Conservation (phyloP, 208 protist species). For the Porcisia hertigi region DNA sequence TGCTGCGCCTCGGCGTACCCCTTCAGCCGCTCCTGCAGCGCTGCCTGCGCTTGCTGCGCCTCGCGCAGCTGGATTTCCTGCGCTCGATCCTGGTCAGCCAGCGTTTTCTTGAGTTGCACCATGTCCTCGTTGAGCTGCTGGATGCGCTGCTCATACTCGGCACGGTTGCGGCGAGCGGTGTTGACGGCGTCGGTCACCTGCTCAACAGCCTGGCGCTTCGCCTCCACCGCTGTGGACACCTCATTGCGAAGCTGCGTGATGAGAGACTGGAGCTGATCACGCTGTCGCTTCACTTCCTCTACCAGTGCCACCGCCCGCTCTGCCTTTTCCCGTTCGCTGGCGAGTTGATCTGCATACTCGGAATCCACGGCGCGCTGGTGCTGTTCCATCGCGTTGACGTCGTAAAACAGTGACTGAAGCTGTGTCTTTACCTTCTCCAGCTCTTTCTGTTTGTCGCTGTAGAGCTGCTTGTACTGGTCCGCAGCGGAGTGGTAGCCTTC, state of each 20-base stretch:
- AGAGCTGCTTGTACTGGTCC: constrained; percentile 52
- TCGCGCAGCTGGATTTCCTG: constrained; percentile 39
- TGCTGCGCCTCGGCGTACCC: constrained; percentile 29
- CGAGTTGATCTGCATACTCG: constrained; percentile 29
- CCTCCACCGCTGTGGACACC: constrained; percentile 25
- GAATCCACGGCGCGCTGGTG: constrained; percentile 33
- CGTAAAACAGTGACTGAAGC: constrained; percentile 34
- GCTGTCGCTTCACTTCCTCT: constrained; percentile 52
- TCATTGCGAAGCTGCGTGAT: constrained; percentile 49
- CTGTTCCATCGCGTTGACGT: constrained; percentile 41
- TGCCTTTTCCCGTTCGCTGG: constrained; percentile 34
- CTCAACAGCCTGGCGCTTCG: constrained; percentile 31
- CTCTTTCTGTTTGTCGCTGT: constrained; percentile 47
- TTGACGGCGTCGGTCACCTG: constrained; percentile 20
- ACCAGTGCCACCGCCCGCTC: constrained; percentile 27
- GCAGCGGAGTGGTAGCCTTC: constrained; percentile 46
- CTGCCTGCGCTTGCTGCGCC: constrained; percentile 36
- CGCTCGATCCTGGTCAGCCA: constrained; percentile 34
- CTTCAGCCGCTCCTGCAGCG: constrained; percentile 37
- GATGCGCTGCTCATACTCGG: constrained; percentile 21
- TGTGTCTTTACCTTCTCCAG: constrained; percentile 38
- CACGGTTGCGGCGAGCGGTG: constrained; percentile 16
- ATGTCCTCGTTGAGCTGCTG: constrained; percentile 33
- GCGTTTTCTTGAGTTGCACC: constrained; percentile 20
- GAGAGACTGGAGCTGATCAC: constrained; percentile 47